phyloP scores from a whole-genome alignment of 176 grass and related monocot genomes.

The Elymus sibiricus region DNA sequence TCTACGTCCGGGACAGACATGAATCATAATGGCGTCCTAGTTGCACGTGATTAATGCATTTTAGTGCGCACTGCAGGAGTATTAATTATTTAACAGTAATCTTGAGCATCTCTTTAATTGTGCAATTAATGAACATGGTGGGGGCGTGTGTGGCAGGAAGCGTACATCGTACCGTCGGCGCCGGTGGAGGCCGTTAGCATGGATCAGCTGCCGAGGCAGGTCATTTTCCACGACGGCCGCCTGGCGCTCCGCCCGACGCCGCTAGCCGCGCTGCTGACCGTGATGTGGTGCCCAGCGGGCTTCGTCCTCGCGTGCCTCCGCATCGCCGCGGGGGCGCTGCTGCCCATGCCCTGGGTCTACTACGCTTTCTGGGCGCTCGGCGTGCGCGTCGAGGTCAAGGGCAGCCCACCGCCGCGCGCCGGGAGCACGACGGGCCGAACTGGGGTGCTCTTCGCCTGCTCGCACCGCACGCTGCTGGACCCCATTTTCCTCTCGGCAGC shows the following conservation, averaged over 20 bases:
- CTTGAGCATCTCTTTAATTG: constrained; percentile 14
- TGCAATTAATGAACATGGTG: background rate
- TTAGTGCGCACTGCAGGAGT: background rate
- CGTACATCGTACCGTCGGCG: constrained; percentile 52
- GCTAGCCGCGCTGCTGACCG: constrained; percentile 27
- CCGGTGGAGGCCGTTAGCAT: constrained; percentile 24
- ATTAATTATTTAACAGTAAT: background rate
- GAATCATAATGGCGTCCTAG: too few relatives aligned
- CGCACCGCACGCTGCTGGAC: constrained; percentile 80
- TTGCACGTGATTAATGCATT: background rate
- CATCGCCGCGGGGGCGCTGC: constrained; percentile 53
- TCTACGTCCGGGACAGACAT: too few relatives aligned
- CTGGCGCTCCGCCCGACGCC: constrained; percentile 58
- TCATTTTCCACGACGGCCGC: constrained; percentile 78
- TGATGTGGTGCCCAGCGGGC: constrained; percentile 58
- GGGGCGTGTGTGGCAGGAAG: constrained; percentile 36
- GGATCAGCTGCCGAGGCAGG: constrained; percentile 46
- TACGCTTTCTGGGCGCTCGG: constrained; percentile 57
- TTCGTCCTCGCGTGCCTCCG: constrained; percentile 63
- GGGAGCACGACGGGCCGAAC: background rate
- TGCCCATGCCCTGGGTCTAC: constrained; percentile 67
- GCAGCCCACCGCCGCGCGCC: constrained; percentile 40
- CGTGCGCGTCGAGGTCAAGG: constrained; percentile 46
- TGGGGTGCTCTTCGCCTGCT: constrained; percentile 65
- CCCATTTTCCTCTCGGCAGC: constrained; percentile 53